These are phyloP conservation scores for Ustilago xerochloae DNA, from an alignment of 1,284 basidiomycete species.

Conservation along the genomic window DNA sequence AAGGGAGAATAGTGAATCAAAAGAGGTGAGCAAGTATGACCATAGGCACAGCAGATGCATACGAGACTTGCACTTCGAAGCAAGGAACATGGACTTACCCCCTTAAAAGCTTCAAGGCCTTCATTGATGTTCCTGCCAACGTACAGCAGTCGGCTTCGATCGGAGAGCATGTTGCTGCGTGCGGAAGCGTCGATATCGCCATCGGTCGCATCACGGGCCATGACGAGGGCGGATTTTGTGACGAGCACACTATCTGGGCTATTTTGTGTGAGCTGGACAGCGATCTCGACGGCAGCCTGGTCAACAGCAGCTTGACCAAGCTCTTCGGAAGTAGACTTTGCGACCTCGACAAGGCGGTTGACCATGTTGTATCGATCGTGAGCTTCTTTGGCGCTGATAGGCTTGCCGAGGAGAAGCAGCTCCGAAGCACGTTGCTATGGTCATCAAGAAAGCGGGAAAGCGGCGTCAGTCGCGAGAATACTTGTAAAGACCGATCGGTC, in stretches of 20 bases:
- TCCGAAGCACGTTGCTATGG: constrained; percentile 77
- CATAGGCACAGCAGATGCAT: too few relatives aligned
- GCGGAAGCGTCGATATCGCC: constrained; percentile 74
- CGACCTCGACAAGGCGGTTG: constrained; percentile 53
- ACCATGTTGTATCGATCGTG: constrained; percentile 77
- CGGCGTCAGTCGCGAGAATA: neutral
- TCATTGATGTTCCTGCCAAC: constrained; percentile 79
- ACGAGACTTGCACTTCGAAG: too few relatives aligned
- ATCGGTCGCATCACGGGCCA: constrained; percentile 43
- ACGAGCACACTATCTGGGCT: constrained; percentile 84
- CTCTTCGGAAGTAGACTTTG: constrained; percentile 71
- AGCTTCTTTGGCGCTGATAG: constrained; percentile 77
- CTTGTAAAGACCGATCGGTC: neutral
- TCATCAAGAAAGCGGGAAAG: neutral
- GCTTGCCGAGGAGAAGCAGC: constrained; percentile 78
- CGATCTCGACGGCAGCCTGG: constrained; percentile 75
- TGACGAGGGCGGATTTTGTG: constrained; percentile 74
- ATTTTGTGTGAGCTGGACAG: constrained; percentile 75
- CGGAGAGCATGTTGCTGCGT: constrained; percentile 71
- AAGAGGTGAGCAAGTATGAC: too few relatives aligned
- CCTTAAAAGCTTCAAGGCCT: constrained; percentile 71
- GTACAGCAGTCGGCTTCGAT: constrained; percentile 74
- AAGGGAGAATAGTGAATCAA: neutral
- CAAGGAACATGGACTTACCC: too few relatives aligned
- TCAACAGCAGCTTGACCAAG: constrained; percentile 74